Evolutionary conservation across 2,329 filamentous ascomycete genomes (phyloP), one percentile per base, ranked within the genome.

Genomic region (Thielaviopsis euricoi): DNA sequence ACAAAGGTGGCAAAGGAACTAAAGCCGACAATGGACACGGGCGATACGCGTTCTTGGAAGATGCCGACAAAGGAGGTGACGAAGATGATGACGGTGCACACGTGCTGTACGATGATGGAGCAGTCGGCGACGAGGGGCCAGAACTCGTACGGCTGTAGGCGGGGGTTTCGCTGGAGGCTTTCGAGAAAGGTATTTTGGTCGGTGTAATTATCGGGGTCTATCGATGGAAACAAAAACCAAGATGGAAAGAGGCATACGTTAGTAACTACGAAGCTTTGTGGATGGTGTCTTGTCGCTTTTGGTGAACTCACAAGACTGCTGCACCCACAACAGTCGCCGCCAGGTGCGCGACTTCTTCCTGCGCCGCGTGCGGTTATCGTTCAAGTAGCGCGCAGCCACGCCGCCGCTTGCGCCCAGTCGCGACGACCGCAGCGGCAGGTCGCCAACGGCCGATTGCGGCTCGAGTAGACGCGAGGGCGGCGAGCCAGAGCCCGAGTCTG

Each of bases 281-380:
- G n/a, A n/a, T n/a, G n/a, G n/a, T n/a, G n/a, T n/a, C n/a, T n/a
- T n/a, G n/a, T n/a, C n/a, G n/a, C n/a, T n/a, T n/a, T n/a, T n/a
- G n/a, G n/a, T n/a, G 29, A 43, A 71, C 82, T 63, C 74, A 90
- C 87, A 95, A 37, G 87, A 87, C 69, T 97, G 93, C 72, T 95
- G 95, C 67, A 98, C 90, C 93, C 93, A 98, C 58, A 98, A 79
- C 63, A 98, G 73, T 74, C 97, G 97, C 77, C 94, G 95, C 87
- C 91, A 97, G 12, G 81, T 81, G 55, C 82, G 80, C 66, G 81
- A 80, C 57, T 82, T 81, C 66, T 84, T 87, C 63, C 84, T 77
- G 65, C 82, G 76, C 52, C 86, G 77, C 63, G 83, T 87, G 53
- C 81, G 58, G 29, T 55, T 60, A 52, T 74, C 63, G 81, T 86